Conservation (phyloP, 208 protist genomes). For the Leishmania gerbilli region DNA sequence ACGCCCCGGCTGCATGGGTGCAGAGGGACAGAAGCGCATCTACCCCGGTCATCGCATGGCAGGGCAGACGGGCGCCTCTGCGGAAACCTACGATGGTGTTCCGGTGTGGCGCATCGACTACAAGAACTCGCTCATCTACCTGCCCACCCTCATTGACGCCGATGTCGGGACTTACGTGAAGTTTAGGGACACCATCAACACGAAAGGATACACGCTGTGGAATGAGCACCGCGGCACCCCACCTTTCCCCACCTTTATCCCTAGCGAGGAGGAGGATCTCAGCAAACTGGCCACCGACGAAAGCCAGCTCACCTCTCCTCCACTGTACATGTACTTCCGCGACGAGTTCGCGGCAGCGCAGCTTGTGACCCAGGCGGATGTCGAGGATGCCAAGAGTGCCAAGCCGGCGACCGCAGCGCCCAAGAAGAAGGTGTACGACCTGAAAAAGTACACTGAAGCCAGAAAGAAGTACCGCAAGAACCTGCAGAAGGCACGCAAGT, state of each 20-base stretch:
- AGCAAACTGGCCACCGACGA: conserved; percentile 88
- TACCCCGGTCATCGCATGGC: conserved; percentile 92
- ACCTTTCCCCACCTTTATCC: conserved; percentile 92
- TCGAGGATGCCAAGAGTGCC: conserved; percentile 90
- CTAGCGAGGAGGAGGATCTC: conserved; percentile 80
- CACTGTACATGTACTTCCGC: conserved; percentile 91
- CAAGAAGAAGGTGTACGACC: conserved; percentile 93
- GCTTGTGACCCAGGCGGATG: conserved; percentile 89
- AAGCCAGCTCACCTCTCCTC: conserved; percentile 87
- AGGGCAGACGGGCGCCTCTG: conserved; percentile 88
- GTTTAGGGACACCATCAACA: conserved; percentile 92
- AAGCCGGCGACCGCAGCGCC: conserved; percentile 72
- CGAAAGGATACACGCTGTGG: conserved; percentile 92
- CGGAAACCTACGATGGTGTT: conserved; percentile 87
- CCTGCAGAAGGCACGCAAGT: conserved; percentile 86
- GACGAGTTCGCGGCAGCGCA: conserved; percentile 84
- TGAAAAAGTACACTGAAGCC: conserved; percentile 90
- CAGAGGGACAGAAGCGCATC: conserved; percentile 90
- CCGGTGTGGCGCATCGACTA: conserved; percentile 94
- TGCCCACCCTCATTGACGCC: conserved; percentile 85
- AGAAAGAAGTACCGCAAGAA: conserved; percentile 89
- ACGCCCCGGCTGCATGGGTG: conserved; percentile 88
- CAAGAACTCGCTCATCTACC: conserved; percentile 93
- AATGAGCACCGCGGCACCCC: conserved; percentile 90
- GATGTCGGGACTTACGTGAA: conserved; percentile 91